A percentile compares a stretch with the other conserved stretches of the same genome.
Evolutionary conservation across 75 land plant species (phyloP).

Genomic region (Sequoiadendron giganteum): DNA sequence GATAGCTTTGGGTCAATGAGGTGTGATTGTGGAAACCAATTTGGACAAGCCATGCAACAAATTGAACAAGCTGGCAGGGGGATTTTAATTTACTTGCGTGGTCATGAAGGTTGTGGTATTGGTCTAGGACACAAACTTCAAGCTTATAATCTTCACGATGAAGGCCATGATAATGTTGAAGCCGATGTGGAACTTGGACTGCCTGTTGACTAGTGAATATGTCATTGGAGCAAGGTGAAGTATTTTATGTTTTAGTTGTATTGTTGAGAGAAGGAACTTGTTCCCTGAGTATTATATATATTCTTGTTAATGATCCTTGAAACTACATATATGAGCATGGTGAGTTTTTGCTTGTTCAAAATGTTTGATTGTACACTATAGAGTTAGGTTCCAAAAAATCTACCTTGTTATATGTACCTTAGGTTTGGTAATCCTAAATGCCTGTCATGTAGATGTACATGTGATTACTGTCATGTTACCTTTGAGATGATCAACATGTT

Average conservation of each 20-base stretch:
- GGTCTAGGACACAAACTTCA: constrained; percentile 94
- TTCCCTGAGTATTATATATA: background rate
- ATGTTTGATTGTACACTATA: background rate
- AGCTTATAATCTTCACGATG: constrained; percentile 93
- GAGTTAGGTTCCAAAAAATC: too few species aligned
- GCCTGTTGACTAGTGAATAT: constrained; percentile 94
- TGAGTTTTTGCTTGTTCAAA: background rate
- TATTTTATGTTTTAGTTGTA: background rate
- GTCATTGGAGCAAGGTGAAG: constrained; percentile 94
- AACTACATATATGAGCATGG: background rate
- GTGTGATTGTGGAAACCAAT: constrained; percentile 96
- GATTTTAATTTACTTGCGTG: constrained; percentile 84
- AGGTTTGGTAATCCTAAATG: too few species aligned
- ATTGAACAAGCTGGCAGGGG: constrained; percentile 87
- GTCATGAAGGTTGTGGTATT: constrained; percentile 97
- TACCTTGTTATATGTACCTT: too few species aligned
- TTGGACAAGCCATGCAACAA: constrained; percentile 73
- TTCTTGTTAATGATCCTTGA: background rate
- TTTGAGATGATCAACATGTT: too few species aligned
- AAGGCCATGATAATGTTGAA: constrained; percentile 93
- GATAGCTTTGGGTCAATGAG: constrained; percentile 92
- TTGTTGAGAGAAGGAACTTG: background rate
- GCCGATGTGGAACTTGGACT: constrained; percentile 92
- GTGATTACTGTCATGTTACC: too few species aligned
- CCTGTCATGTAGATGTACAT: too few species aligned